Evolutionary conservation across 2,329 filamentous ascomycete species (phyloP).

Genomic region (Pleurostoma richardsiae): DNA sequence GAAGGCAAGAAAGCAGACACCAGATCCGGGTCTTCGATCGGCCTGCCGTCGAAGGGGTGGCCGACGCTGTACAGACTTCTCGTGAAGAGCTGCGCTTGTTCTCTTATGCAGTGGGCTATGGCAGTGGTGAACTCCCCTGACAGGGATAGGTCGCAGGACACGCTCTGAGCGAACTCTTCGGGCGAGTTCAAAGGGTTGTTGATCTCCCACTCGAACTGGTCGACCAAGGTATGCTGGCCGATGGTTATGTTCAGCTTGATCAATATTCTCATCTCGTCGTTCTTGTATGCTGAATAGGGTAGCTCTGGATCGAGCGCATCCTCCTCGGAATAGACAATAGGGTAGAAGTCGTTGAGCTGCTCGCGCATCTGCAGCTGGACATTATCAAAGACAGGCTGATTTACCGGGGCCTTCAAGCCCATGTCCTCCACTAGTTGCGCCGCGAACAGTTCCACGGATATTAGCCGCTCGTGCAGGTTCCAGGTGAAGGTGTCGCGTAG

Average conservation of each 20-base stretch:
- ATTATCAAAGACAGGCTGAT: constrained; percentile 57
- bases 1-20: constrained; percentile 80
- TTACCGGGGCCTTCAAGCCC: constrained; percentile 67
- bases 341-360: constrained; percentile 89
- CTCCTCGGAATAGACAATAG: constrained; percentile 84
- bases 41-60: constrained; percentile 90
- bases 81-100: constrained; percentile 92
- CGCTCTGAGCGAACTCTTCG: constrained; percentile 86
- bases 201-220: constrained; percentile 99
- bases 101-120: constrained; percentile 95
- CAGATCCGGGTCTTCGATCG: constrained; percentile 87
- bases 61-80: constrained; percentile 89
- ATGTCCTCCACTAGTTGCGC: constrained; percentile 90
- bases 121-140: constrained; percentile 95
- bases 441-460: constrained; percentile 76
- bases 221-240: constrained; percentile 85
- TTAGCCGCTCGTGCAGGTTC: constrained; percentile 90
- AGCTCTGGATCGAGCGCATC: constrained; percentile 85
- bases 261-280: constrained; percentile 96
- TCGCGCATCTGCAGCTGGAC: constrained; percentile 71
- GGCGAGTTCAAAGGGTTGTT: constrained; percentile 92
- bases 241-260: constrained; percentile 98
- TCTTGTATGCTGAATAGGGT: constrained; percentile 92
- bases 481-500: constrained; percentile 96
- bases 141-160: constrained; percentile 85